Percentiles rank a stretch among this genome's conserved stretches.
These are phyloP conservation scores for Corchorus olitorius DNA, from an alignment of 345 rosid genomes.

Conservation along the genomic window DNA sequence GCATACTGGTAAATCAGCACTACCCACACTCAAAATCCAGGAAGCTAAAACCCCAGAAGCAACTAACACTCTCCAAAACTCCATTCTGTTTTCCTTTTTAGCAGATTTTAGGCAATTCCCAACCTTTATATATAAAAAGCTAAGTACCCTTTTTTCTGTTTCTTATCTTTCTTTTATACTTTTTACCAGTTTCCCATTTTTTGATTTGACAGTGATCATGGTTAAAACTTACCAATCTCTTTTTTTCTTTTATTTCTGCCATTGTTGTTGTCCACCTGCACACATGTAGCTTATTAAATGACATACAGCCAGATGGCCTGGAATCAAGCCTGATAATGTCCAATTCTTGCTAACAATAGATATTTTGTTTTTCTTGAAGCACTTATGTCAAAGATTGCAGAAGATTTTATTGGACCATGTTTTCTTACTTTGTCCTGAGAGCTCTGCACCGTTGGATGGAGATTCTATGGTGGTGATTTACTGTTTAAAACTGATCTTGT, in stretches of 20 bases:
- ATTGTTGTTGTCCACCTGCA: neutral
- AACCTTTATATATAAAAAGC: neutral
- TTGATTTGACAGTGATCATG: neutral
- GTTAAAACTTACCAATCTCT: neutral
- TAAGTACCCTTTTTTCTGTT: neutral
- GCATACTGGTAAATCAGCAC: constrained; percentile 39
- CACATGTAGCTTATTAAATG: neutral
- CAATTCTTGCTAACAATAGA: neutral
- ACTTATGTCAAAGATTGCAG: neutral
- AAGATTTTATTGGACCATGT: neutral
- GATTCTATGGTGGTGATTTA: neutral
- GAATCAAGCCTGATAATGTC: neutral
- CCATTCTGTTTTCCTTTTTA: constrained; percentile 16
- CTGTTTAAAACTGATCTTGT: neutral
- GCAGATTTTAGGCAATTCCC: constrained; percentile 1
- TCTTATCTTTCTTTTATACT: neutral
- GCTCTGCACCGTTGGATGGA: neutral
- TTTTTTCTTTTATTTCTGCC: neutral
- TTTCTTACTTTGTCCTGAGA: neutral
- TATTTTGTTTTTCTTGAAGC: neutral
- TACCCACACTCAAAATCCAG: constrained; percentile 32
- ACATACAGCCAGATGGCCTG: neutral
- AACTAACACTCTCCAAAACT: constrained; percentile 25
- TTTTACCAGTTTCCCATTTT: constrained; percentile 6
- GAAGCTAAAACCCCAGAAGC: constrained; percentile 32